Evolutionary conservation across 306 rosid genomes (phyloP), one percentile per base, ranked within the genome.

Genomic region (Cyamopsis tetragonoloba): DNA sequence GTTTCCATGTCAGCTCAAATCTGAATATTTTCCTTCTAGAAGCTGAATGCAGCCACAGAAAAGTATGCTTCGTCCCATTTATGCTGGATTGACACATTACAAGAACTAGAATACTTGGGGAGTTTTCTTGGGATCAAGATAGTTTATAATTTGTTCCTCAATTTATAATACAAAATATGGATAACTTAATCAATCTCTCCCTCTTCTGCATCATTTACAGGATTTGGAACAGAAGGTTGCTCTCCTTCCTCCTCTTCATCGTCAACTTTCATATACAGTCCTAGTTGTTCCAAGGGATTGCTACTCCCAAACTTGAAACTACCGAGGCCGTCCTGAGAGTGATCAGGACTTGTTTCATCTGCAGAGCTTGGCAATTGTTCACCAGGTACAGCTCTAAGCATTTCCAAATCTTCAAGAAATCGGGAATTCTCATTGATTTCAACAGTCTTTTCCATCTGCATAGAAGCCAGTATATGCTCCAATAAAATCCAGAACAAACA

Each of bases 361-460:
- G 72, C 88, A 5, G 79, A 77, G 68, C 89, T 84, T 1, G 90
- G 92, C 58, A 88, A 70, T 49, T 76, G 85, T 73, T 87, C 89
- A 0, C 66, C 77, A 4, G 86, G 87, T 28, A 82, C 88, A 20
- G 82, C 74, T 54, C 85, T 77, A 71, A 91, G 97, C 97, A 74
- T 84, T 76, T 91, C 92, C 82, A 86, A 74, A 77, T 88, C 95
- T 81, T 84, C 77, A 5, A 88, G 88, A 77, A 91, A 77, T 75
- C 79, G 84, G 44, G 93, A 82, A 77, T 84, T 89, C 77, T 89
- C 92, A 11, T 91, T 82, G 79, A 91, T 91, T 70, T 84, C 92
- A 56, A 88, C 96, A 35, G 97, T 91, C 75, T 82, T 91, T 60
- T 91, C 96, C 74, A 91, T 79, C 97, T 91, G 92, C 57, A 49